Base-by-base conservation (phyloP, 2,329 filamentous ascomycete genomes). In the Exserohilum rostratum region DNA sequence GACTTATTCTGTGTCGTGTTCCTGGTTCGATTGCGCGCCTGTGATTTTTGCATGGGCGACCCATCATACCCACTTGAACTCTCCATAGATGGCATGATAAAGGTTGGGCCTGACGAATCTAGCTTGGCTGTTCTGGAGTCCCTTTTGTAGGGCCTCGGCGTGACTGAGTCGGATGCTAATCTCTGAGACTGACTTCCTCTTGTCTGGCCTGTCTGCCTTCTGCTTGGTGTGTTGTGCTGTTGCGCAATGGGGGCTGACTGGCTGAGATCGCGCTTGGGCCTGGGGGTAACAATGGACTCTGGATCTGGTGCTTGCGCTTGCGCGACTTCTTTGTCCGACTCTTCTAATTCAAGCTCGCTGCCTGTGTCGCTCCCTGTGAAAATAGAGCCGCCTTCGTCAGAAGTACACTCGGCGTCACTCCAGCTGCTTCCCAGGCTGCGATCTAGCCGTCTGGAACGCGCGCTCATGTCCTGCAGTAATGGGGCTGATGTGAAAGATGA, bases 11-110 rank as follows among this genome's bases (percentile, higher is more conserved):
- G 48, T 35, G 43, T 12, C 4, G 37, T 6, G 5, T 52, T 47
- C 15, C 42, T 40, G 31, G 18, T 12, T 39, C 53, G 48, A 20
- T 55, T 52, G 20, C 51, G 38, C 35, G 43, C 18, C 39, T 47
- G 46, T 1, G 50, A 18, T 15, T 42, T 49, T n/a, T 43, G 11
- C 6, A 30, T 37, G 18, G 48, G 53, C n/a, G 53, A 69, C 2
- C 57, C 58, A 38, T 54, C 9, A 22, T 49, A 47, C 11, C 49
- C 49, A 35, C 58, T 64, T 35, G 62, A 60, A 7, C 55, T 61
- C 9, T 65, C 46, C 50, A 60, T 46, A 27, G 70, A 68, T 33
- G 78, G 78, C 77, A 79, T 80, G 50, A 79, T 75, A 53, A 80
- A 71, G 51, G 74, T 71, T 6, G 77, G 76, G 44, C 75, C 76